Evolutionary conservation across 768 basidiomycete genomes (phyloP).

Genomic region (Boletus patriciae): DNA sequence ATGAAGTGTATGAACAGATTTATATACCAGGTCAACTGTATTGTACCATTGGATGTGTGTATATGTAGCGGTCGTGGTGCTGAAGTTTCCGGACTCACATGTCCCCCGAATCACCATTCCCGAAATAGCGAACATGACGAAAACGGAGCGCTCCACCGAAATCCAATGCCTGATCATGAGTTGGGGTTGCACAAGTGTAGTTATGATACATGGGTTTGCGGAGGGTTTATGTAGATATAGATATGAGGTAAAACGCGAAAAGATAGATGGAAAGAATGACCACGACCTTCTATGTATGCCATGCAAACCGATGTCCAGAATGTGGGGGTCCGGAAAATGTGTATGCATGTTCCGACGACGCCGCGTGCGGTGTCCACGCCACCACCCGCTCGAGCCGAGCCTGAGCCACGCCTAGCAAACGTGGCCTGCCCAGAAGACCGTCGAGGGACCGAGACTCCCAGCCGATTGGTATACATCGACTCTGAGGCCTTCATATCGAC

Average conservation of each 20-base stretch:
- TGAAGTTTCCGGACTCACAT: too few species aligned
- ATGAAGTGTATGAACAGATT: too few species aligned
- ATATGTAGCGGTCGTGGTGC: too few species aligned
- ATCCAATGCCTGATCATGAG: neutral
- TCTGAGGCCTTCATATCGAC: slow-evolving; percentile 19
- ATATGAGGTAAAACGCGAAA: neutral
- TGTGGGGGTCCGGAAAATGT: neutral
- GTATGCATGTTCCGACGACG: neutral
- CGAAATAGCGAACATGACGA: too few species aligned
- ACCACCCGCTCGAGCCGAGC: neutral
- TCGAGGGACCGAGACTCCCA: neutral
- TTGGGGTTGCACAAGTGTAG: neutral
- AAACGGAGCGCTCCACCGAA: neutral
- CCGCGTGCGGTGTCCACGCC: neutral
- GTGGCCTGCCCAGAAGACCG: too few species aligned
- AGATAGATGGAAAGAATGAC: neutral
- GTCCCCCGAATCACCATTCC: too few species aligned
- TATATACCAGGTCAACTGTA: too few species aligned
- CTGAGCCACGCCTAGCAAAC: neutral
- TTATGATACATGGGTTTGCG: neutral
- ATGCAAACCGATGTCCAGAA: slow-evolving; percentile 5
- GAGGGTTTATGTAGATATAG: neutral
- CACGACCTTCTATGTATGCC: slow-evolving; percentile 8
- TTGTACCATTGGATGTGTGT: too few species aligned
- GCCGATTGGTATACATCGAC: too few species aligned